Evolutionary conservation across 345 rosid species (phyloP), one percentile per base, ranked within the genome.

Genomic region (Salix exigua): DNA sequence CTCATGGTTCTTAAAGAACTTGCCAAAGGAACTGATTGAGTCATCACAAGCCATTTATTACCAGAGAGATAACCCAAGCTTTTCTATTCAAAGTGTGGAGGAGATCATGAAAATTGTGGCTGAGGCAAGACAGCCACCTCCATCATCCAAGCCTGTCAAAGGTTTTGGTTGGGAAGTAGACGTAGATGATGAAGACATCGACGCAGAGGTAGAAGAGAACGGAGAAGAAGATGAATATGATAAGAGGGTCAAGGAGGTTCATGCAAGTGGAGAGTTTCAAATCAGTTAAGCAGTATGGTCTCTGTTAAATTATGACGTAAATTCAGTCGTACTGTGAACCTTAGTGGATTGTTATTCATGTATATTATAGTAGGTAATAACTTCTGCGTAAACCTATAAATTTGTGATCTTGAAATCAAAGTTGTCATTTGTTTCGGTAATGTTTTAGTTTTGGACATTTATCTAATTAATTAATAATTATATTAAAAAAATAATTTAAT

Each of bases 1-100:
- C 66, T 93, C 98, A 0, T 96, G 99, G 99, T 96, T 89, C 85
- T 74, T 96, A 73, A 93, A 93, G 94, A 96, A 92, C 83, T 87
- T 96, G 75, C 99, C 99, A 0, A 88, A 86, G 85, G 99, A 96
- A 83, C 89, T 93, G 63, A 85, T 83, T 2, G 99, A 96, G 48
- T 44, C 96, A 70, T 82, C 96, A 62, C 98, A 93, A 83, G 91
- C 92, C n/a, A 77, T 81, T 6, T 90, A 91, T 79, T 90, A 91
- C 83, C 90, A 81, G 82, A 88, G 94, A 76, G 96, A 90, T 72
- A 84, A 86, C 71, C 91, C 91, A 11, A 88, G 92, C 83, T 96
- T 80, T 77, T 92, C 92, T 62, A 82, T 80, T 73, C 99, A 96
- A 80, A 96, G 87, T 40, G 88, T 84, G 70, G 98, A 92, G 7